phyloP scores from a whole-genome alignment of 352 stramenopile species.

The Globisporangium paddicum region DNA sequence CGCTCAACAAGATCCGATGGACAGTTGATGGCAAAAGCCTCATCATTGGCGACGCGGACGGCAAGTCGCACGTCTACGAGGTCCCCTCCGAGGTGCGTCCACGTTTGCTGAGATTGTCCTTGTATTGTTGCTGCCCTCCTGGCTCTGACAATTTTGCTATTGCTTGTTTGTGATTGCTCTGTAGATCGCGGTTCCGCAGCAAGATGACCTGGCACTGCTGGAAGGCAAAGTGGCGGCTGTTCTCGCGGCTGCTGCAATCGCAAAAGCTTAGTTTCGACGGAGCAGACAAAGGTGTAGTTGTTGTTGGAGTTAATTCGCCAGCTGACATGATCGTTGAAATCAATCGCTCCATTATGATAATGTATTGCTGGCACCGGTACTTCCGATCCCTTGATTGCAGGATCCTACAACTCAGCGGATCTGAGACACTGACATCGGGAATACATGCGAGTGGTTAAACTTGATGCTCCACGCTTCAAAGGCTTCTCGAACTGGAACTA shows the following conservation, averaged over 20 bases:
- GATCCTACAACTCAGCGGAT: background rate
- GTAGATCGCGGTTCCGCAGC: conserved; percentile 58
- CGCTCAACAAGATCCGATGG: conserved; percentile 85
- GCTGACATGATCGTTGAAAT: background rate
- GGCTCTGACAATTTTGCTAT: conserved; percentile 1
- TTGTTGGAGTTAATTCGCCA: background rate
- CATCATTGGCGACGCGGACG: conserved; percentile 72
- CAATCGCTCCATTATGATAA: background rate
- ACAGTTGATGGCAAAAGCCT: conserved; percentile 71
- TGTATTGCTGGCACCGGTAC: too few species aligned
- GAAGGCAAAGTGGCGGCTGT: conserved; percentile 62
- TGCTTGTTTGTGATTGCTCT: conserved; percentile 3
- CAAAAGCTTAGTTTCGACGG: conserved; percentile 26
- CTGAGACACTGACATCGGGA: conserved; percentile 16
- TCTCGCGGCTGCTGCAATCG: conserved; percentile 34
- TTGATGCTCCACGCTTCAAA: conserved; percentile 50
- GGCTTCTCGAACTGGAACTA: conserved; percentile 40
- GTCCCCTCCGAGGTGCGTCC: conserved; percentile 67
- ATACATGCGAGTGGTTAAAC: conserved; percentile 41
- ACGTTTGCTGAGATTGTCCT: background rate
- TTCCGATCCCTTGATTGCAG: background rate
- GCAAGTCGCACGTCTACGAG: conserved; percentile 73
- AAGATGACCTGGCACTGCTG: conserved; percentile 55
- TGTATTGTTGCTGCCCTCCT: background rate
- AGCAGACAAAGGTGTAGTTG: background rate